Conservation (phyloP, 805 yeast genomes). For the Schizosaccharomyces osmophilus region DNA sequence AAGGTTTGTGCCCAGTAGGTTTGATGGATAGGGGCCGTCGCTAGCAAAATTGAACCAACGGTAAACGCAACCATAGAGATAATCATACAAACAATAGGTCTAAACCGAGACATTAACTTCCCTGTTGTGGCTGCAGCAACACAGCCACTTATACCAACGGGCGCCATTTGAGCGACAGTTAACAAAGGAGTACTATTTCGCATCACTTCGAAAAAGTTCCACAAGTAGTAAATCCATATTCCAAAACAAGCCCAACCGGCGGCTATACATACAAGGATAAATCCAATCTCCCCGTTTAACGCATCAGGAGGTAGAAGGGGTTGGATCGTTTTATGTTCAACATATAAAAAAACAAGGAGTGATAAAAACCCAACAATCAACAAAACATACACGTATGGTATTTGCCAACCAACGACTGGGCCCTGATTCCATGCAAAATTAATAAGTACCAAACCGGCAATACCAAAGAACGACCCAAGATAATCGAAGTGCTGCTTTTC, state of each 20-base stretch:
- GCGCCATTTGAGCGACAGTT: conserved; percentile 23
- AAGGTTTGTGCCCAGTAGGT: conserved; percentile 34
- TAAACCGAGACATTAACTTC: conserved; percentile 19
- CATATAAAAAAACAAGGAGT: conserved; percentile 22
- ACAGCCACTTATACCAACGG: conserved; percentile 28
- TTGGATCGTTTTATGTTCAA: conserved; percentile 23
- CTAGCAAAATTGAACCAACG: conserved; percentile 28
- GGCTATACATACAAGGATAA: conserved; percentile 27
- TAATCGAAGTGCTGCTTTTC: conserved; percentile 20
- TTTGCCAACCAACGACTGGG: conserved; percentile 43
- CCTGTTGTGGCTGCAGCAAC: conserved; percentile 32
- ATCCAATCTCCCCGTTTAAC: conserved; percentile 21
- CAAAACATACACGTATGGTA: conserved; percentile 31
- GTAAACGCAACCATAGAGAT: conserved; percentile 30
- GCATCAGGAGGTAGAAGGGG: conserved; percentile 33
- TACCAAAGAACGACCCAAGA: conserved; percentile 32
- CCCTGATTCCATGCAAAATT: conserved; percentile 58
- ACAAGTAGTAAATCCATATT: conserved; percentile 41
- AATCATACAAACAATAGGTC: conserved; percentile 27
- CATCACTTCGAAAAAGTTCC: conserved; percentile 26
- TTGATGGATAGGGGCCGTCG: conserved; percentile 34
- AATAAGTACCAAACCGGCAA: conserved; percentile 34
- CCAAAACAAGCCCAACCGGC: conserved; percentile 66
- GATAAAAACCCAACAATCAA: conserved; percentile 25
- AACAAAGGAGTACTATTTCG: conserved; percentile 25